Conservation (phyloP, 192 early-diverging fungal genomes). For the Coemansia sp. region DNA sequence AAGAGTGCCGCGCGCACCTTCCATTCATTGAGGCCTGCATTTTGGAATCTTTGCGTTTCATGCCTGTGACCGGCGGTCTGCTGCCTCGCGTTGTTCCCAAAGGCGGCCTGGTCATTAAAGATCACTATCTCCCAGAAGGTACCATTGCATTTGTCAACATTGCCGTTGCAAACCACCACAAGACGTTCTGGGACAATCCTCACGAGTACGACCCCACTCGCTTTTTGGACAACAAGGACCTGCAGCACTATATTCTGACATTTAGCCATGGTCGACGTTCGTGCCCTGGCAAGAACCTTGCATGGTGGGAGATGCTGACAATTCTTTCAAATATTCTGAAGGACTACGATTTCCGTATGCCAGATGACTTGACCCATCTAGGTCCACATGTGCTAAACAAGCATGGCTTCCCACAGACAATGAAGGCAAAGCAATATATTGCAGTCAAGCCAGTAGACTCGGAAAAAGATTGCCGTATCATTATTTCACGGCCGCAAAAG, state of each 20-base stretch:
- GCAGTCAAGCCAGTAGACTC: too few species aligned
- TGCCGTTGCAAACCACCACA: constrained; percentile 31
- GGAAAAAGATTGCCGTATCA: too few species aligned
- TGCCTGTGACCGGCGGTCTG: constrained; percentile 30
- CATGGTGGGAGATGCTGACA: constrained; percentile 30
- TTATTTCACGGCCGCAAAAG: too few species aligned
- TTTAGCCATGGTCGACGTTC: constrained; percentile 32
- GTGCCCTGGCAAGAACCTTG: constrained; percentile 39
- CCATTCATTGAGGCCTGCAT: constrained; percentile 45
- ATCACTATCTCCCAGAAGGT: constrained; percentile 26
- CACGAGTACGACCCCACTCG: constrained; percentile 23
- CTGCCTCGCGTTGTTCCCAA: constrained; percentile 31
- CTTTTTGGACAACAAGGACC: constrained; percentile 26
- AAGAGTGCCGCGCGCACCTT: constrained; percentile 24
- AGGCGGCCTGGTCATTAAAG: constrained; percentile 25
- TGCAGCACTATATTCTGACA: constrained; percentile 22
- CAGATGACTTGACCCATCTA: too few species aligned
- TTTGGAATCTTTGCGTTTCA: constrained; percentile 34
- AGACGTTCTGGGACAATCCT: constrained; percentile 23
- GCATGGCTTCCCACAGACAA: too few species aligned
- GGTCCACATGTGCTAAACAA: too few species aligned
- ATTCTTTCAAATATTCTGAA: constrained; percentile 36
- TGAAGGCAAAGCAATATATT: too few species aligned
- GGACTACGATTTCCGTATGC: constrained; percentile 39
- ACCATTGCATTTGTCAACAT: constrained; percentile 27